Evolutionary conservation across 1,284 basidiomycete species (phyloP), one percentile per base, ranked within the genome.

Genomic region (Cryptococcus sp.): DNA sequence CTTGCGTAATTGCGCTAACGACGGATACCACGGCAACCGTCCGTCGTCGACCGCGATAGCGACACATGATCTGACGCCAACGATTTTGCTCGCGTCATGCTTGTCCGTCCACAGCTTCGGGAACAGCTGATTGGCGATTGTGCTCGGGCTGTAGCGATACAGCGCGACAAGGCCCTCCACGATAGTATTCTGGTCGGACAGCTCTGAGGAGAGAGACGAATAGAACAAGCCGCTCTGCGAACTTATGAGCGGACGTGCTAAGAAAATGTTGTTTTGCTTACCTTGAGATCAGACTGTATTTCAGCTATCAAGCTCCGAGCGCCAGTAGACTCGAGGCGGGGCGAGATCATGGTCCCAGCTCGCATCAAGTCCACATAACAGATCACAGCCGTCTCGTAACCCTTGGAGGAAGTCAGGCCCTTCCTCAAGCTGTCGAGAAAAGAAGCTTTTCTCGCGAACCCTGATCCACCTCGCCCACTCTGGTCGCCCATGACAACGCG

Each of bases 341-440:
- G 83, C 10, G 83, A 83, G 35, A 90, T 81, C 54, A 85, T 83
- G 46, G 86, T 87, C 3, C 91, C 91, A 1, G 88, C 90, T 58
- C 88, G 85, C 74, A 90, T 89, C 38, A 93, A 80, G 70, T 96
- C 93, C 27, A 93, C 82, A 52, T 86, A 85, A 74, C 90, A 93
- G 1, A 88, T 83, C 15, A 62, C 69, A 46, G 68, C 71, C 0
- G 73, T 68, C 53, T 77, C 74, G 40, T 71, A 73, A 1, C 69
- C 66, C 56, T 72, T 75, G 52, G 45, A 62, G 27, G 69, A 62
- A 31, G 46, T 57, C 25, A 76, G 49, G 6, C 74, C 74, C 64
- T 79, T 80, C 50, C 66, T 66, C 46, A 81, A 55, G 41, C 71
- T 77, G 22, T 81, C 81, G 59, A 82, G 64, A 56, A 80, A 82